A percentile compares a stretch with the other conserved stretches of the same genome.
Evolutionary conservation across 305 asterid genomes (phyloP).

Genomic region (Fraxinus ornus): DNA sequence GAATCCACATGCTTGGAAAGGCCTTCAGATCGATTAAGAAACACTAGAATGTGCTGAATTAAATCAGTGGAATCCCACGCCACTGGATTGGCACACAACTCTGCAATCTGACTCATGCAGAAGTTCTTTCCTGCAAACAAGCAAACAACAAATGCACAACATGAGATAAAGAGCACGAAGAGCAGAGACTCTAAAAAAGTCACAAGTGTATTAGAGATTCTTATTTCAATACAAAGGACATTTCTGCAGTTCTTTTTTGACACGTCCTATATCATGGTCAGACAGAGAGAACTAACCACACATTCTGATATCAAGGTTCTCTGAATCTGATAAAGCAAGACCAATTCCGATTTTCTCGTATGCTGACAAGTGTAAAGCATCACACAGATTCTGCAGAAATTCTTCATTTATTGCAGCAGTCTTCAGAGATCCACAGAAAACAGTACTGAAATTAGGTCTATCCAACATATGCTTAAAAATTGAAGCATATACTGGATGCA

Average conservation of each 20-base stretch:
- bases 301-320: slow-evolving; percentile 56
- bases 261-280: not conserved
- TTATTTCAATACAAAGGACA: not conserved
- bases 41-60: slow-evolving; percentile 66
- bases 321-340: slow-evolving; percentile 81
- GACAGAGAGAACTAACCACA: slow-evolving; percentile 59
- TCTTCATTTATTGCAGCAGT: slow-evolving; percentile 57
- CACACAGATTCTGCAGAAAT: slow-evolving; percentile 61
- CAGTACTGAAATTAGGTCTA: slow-evolving; percentile 76
- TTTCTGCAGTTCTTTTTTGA: slow-evolving; percentile 4
- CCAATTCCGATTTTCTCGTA: slow-evolving; percentile 80
- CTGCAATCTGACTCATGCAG: slow-evolving; percentile 76
- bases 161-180: slow-evolving; percentile 4
- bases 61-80: slow-evolving; percentile 58
- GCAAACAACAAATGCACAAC: slow-evolving; percentile 8
- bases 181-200: not conserved
- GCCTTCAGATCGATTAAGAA: slow-evolving; percentile 80
- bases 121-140: slow-evolving; percentile 76
- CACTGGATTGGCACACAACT: slow-evolving; percentile 53
- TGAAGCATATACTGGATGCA: slow-evolving; percentile 65
- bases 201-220: not conserved
- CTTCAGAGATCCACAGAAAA: slow-evolving; percentile 63
- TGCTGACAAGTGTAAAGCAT: slow-evolving; percentile 52
- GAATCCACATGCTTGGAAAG: slow-evolving; percentile 81
- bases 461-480: slow-evolving; percentile 67